phyloP scores from a whole-genome alignment of 192 early-diverging fungal species.

The Umbelopsis ramanniana region DNA sequence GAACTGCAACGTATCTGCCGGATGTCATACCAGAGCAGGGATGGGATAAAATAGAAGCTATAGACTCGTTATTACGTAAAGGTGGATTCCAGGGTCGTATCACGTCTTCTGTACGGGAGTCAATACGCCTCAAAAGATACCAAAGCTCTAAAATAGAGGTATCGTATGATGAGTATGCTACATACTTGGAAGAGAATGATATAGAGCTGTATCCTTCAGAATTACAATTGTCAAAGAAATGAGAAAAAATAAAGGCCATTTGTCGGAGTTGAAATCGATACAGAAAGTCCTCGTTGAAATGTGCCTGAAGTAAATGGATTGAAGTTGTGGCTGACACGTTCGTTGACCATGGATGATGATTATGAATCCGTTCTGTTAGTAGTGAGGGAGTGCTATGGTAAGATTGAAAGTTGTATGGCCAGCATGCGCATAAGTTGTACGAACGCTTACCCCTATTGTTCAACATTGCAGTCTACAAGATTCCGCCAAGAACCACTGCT shows the following conservation, averaged over 20 bases:
- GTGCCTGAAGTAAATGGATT: slow-evolving; percentile 4
- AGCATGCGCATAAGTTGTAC: not conserved
- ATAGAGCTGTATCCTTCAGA: slow-evolving; percentile 1
- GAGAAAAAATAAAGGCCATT: not conserved
- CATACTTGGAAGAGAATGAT: slow-evolving; percentile 25
- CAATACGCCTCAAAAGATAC: slow-evolving; percentile 82
- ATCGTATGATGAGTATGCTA: slow-evolving; percentile 75
- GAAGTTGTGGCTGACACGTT: not conserved
- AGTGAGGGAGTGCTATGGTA: slow-evolving; percentile 77
- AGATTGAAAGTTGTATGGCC: not conserved
- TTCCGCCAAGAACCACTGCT: slow-evolving; percentile 72
- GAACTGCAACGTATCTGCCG: slow-evolving; percentile 89
- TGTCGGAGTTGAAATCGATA: not conserved
- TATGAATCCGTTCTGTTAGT: slow-evolving; percentile 83
- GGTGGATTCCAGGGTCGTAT: slow-evolving; percentile 74
- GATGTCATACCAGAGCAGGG: slow-evolving; percentile 88
- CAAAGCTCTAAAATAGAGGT: slow-evolving; percentile 73
- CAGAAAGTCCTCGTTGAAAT: not conserved
- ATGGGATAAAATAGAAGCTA: slow-evolving; percentile 85
- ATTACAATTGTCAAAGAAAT: slow-evolving; percentile 6
- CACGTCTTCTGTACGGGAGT: slow-evolving; percentile 57
- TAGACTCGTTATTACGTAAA: slow-evolving; percentile 88
- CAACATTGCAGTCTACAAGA: slow-evolving; percentile 55
- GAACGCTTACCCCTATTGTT: slow-evolving; percentile 1
- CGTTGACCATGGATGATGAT: slow-evolving; percentile 53